Base-by-base conservation (phyloP, 257 asterid species). In the Oldenlandia corymbosa region DNA sequence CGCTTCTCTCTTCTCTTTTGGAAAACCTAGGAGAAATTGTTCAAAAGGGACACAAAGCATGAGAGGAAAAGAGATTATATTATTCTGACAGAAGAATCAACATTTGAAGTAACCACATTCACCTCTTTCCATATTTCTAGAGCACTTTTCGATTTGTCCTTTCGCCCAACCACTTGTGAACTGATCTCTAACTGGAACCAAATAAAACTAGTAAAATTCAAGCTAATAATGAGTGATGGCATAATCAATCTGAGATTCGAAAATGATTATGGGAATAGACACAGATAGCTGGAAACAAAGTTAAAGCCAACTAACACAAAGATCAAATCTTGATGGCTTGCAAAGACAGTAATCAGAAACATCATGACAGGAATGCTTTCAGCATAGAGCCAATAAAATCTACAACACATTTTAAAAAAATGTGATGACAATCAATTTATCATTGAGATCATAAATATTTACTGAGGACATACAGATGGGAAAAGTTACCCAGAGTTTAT, bases 51-150 rank as follows among this genome's bases (percentile, higher is more conserved):
- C 30, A 58, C 42, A 70, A 34, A 26, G 23, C 34, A 46, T 17
- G 31, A 52, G 24, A 70, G 49, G 23, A 45, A 39, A 62, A 49
- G 47, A 58, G 62, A 46, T 9, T 34, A 34, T 50, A 24, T 26
- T 12, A n/a, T n/a, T n/a, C n/a, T 27, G 39, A n/a, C 0, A 61
- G 13, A 28, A 13, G 41, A 46, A 61, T 45, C 10, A 45, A 58
- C 58, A 12, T 34, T 17, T 6, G 27, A 10, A 9, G 42, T 58
- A 54, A 28, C 47, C n/a, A 50, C 53, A 69, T 18, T 84, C 65
- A 89, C 99, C 94, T 87, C 97, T 85, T 90, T 93, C 99, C 99
- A 93, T 71, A 93, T 65, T 69, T 87, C 96, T 72, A 93, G 84
- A 64, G 95, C 93, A 78, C 91, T 87, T 83, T 66, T 90, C 62